Conservation (phyloP, 495 filamentous ascomycete genomes). For the Penicillium samsonianum region DNA sequence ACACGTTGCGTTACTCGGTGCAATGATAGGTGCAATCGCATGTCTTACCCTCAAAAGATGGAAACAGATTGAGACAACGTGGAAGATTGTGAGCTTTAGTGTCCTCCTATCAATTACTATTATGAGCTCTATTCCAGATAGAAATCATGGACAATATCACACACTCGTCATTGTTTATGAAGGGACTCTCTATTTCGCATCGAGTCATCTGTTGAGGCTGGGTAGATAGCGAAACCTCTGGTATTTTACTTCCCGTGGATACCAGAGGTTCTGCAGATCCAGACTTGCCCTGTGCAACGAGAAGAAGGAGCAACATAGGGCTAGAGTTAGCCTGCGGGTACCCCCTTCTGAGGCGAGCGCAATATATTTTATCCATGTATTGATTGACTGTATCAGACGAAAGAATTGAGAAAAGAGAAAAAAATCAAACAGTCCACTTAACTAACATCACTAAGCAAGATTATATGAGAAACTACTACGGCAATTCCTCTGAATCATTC, state of each 20-base stretch:
- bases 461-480: neutral
- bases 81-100: too few species aligned
- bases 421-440: neutral
- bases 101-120: too few species aligned
- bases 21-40: too few species aligned
- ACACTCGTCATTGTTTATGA: too few species aligned
- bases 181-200: conserved; percentile 22
- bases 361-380: neutral
- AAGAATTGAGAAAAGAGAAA: neutral
- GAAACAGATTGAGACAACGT: too few species aligned
- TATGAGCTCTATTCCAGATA: too few species aligned
- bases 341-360: neutral
- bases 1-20: too few species aligned
- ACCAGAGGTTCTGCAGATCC: neutral
- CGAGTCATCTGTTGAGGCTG: neutral
- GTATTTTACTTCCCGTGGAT: neutral
- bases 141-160: too few species aligned
- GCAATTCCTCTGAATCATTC: too few species aligned
- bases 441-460: neutral
- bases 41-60: too few species aligned
- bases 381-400: neutral
- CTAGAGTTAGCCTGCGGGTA: neutral
- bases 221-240: neutral
- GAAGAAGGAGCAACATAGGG: neutral
- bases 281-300: neutral